Conservation (phyloP, 371 early-diverging fungal species). For the Rhizopus arrhizus region DNA sequence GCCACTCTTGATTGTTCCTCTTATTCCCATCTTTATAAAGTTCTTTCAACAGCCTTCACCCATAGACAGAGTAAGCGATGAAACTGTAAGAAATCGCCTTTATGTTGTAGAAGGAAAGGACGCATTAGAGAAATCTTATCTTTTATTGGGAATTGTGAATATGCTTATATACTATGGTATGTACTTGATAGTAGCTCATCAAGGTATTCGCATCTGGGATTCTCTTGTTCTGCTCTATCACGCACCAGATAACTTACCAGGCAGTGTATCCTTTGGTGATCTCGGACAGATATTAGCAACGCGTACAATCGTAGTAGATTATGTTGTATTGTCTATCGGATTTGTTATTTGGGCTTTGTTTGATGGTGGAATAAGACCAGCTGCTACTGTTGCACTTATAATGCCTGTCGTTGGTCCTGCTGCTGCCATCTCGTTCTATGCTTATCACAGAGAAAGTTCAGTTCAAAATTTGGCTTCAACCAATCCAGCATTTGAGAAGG, state of each 20-base stretch:
- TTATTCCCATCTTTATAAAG: slow-evolving; percentile 8
- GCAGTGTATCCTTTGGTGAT: slow-evolving; percentile 16
- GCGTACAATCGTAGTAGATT: slow-evolving; percentile 21
- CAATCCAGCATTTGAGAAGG: not conserved
- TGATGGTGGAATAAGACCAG: slow-evolving; percentile 13
- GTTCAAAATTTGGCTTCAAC: slow-evolving; percentile 4
- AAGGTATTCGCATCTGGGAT: slow-evolving; percentile 27
- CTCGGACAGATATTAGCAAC: slow-evolving; percentile 16
- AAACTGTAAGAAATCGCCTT: slow-evolving; percentile 1
- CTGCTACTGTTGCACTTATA: not conserved
- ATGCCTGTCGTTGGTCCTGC: slow-evolving; percentile 26
- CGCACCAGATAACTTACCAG: slow-evolving; percentile 24
- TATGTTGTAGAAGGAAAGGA: slow-evolving; percentile 23
- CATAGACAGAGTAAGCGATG: slow-evolving; percentile 7
- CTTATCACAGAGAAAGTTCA: slow-evolving; percentile 26
- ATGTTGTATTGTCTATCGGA: not conserved
- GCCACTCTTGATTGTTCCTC: slow-evolving; percentile 18
- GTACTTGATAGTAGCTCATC: not conserved
- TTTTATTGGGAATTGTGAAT: slow-evolving; percentile 26
- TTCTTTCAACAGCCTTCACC: slow-evolving; percentile 10
- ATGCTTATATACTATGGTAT: slow-evolving; percentile 19
- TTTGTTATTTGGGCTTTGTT: slow-evolving; percentile 26
- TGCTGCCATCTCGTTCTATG: slow-evolving; percentile 24
- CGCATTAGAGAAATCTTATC: slow-evolving; percentile 20
- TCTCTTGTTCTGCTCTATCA: slow-evolving; percentile 19